These are phyloP conservation scores for Oryza punctata DNA, from an alignment of 176 grass and related monocot species.

Conservation along the genomic window DNA sequence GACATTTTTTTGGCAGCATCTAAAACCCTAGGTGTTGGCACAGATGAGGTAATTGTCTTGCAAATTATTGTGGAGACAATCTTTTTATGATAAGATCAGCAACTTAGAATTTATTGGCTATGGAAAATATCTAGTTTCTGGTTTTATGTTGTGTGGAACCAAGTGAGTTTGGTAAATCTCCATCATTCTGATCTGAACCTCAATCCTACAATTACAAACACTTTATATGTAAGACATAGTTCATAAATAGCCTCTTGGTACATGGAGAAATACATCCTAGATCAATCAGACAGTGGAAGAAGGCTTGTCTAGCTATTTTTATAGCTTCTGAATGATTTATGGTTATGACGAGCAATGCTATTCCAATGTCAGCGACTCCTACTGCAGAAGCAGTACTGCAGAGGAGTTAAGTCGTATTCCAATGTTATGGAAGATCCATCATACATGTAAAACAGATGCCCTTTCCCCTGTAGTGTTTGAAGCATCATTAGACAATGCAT, in stretches of 20 bases:
- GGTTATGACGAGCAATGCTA: not conserved
- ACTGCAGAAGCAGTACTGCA: too few species aligned
- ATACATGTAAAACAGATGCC: not conserved
- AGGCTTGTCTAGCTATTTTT: conserved; percentile 13
- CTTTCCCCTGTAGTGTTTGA: conserved; percentile 6
- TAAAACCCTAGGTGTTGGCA: conserved; percentile 61
- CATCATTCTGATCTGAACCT: conserved; percentile 20
- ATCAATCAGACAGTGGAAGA: conserved; percentile 14
- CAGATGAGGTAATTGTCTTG: conserved; percentile 66
- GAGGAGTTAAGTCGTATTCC: not conserved
- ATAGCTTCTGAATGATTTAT: not conserved
- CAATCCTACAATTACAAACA: conserved; percentile 9
- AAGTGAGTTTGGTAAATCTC: conserved; percentile 19
- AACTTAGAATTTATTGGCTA: conserved; percentile 14
- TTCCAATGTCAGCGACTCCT: not conserved
- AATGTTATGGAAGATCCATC: not conserved
- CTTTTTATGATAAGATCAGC: not conserved
- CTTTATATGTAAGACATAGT: conserved; percentile 16
- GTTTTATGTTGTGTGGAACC: conserved; percentile 10
- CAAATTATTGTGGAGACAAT: not conserved
- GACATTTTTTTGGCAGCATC: conserved; percentile 97
- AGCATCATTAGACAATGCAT: not conserved
- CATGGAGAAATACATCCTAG: conserved; percentile 11
- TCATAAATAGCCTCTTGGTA: conserved; percentile 26
- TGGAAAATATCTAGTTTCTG: conserved; percentile 27